Evolutionary conservation across 345 rosid species (phyloP).

Genomic region (Eutrema japonicum): DNA sequence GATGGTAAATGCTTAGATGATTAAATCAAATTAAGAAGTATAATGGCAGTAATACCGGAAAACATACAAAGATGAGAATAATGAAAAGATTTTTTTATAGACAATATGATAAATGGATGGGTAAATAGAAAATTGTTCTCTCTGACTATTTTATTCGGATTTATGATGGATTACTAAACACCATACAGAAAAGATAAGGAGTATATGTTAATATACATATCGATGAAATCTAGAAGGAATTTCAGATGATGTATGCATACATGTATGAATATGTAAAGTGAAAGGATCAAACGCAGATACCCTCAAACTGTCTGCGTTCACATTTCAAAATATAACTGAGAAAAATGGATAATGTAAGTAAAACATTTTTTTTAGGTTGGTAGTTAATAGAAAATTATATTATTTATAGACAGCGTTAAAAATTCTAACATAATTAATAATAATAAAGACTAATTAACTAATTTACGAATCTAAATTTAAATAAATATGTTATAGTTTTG

Average conservation of each 20-base stretch:
- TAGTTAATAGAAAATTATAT: too few species aligned
- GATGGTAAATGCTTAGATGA: not conserved
- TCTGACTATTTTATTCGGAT: not conserved
- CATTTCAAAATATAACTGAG: too few species aligned
- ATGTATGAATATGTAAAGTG: not conserved
- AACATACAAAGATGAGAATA: not conserved
- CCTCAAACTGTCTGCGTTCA: too few species aligned
- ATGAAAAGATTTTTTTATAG: not conserved
- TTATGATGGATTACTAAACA: not conserved
- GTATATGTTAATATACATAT: not conserved
- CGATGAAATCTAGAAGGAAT: conserved; percentile 14
- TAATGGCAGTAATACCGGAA: not conserved
- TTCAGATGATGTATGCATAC: conserved; percentile 28
- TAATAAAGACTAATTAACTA: too few species aligned
- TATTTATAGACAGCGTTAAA: too few species aligned
- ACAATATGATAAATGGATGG: not conserved
- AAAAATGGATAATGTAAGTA: too few species aligned
- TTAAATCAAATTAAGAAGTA: not conserved
- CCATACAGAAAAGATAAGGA: not conserved
- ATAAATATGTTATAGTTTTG: not conserved
- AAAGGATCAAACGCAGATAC: too few species aligned
- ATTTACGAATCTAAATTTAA: too few species aligned
- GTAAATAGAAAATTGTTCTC: not conserved
- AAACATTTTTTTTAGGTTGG: too few species aligned
- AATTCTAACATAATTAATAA: too few species aligned